Percentiles rank a stretch among this genome's conserved stretches.
Evolutionary conservation across 305 asterid species (phyloP).

Genomic region (Euphrasia arctica): DNA sequence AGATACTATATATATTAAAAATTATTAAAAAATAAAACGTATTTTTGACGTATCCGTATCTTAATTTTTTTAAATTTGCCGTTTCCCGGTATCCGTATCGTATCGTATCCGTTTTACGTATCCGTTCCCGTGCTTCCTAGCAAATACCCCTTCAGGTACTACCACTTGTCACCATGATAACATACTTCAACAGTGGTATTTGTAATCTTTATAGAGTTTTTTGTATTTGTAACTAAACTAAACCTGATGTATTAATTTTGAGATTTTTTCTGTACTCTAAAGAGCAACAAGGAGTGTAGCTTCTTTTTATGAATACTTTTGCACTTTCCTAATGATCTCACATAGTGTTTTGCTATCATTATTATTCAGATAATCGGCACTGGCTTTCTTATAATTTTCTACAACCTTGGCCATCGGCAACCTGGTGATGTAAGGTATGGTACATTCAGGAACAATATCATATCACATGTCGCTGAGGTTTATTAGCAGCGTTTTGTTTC

Average conservation of each 20-base stretch:
- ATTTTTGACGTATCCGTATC: too few relatives aligned
- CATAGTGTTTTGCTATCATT: slow-evolving; percentile 13
- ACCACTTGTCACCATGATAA: background rate
- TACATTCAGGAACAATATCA: slow-evolving; percentile 21
- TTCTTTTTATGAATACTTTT: slow-evolving; percentile 13
- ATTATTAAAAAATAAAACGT: too few relatives aligned
- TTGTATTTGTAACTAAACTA: background rate
- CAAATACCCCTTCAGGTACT: background rate
- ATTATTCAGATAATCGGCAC: slow-evolving; percentile 72
- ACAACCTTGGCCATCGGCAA: slow-evolving; percentile 84
- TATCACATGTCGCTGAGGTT: slow-evolving; percentile 11
- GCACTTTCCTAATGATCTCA: slow-evolving; percentile 16
- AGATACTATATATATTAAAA: too few relatives aligned
- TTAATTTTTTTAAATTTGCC: too few relatives aligned
- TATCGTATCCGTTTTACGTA: too few relatives aligned
- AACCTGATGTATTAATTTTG: background rate
- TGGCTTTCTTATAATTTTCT: slow-evolving; percentile 78
- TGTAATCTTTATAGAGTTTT: too few relatives aligned
- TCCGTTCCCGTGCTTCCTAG: too few relatives aligned
- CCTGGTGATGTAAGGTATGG: slow-evolving; percentile 82
- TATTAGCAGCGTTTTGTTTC: slow-evolving; percentile 5
- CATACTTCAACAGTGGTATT: too few relatives aligned
- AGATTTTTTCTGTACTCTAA: slow-evolving; percentile 16
- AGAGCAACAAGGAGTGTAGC: slow-evolving; percentile 5
- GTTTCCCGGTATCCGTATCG: too few relatives aligned